Percentiles rank a stretch among this genome's conserved stretches.
phyloP scores from a whole-genome alignment of 805 yeast species.

The Yamadazyma ubonensis region DNA sequence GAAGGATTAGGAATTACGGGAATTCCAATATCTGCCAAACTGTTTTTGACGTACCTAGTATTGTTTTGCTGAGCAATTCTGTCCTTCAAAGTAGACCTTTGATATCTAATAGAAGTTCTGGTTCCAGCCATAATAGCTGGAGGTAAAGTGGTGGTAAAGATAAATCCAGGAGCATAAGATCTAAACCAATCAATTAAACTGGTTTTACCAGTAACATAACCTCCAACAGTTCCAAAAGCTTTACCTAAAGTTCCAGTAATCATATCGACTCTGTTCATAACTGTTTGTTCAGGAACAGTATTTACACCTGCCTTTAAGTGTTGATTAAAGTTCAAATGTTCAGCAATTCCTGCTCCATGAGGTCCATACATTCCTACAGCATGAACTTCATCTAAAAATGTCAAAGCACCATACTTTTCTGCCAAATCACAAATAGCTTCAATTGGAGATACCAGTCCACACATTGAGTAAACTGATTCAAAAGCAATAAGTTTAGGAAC shows the following conservation, averaged over 20 bases:
- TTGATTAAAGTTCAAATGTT: constrained; percentile 85
- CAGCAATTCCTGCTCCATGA: constrained; percentile 99
- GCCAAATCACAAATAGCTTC: constrained; percentile 92
- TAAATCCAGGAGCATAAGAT: constrained; percentile 95
- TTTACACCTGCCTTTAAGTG: constrained; percentile 69
- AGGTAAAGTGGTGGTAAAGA: constrained; percentile 94
- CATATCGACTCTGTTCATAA: constrained; percentile 89
- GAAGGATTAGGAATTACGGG: constrained; percentile 98
- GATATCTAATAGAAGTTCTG: constrained; percentile 79
- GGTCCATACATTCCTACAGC: constrained; percentile 99
- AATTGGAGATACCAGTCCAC: constrained; percentile 95
- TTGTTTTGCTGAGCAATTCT: constrained; percentile 82
- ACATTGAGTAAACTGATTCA: constrained; percentile 97
- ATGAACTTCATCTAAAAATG: constrained; percentile 97
- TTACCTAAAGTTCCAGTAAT: constrained; percentile 97
- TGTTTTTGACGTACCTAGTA: constrained; percentile 79
- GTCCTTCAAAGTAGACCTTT: constrained; percentile 71
- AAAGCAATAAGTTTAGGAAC: constrained; percentile 95
- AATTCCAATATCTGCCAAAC: constrained; percentile 67
- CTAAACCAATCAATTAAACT: constrained; percentile 91
- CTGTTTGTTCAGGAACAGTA: constrained; percentile 45
- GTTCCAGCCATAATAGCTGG: constrained; percentile 99
- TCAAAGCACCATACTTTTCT: constrained; percentile 94
- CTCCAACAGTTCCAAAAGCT: constrained; percentile 96
- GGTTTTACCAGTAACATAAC: constrained; percentile 89